These are phyloP conservation scores for Clarireedia sp. DNA, from an alignment of 2,329 filamentous ascomycete species.

Conservation along the genomic window DNA sequence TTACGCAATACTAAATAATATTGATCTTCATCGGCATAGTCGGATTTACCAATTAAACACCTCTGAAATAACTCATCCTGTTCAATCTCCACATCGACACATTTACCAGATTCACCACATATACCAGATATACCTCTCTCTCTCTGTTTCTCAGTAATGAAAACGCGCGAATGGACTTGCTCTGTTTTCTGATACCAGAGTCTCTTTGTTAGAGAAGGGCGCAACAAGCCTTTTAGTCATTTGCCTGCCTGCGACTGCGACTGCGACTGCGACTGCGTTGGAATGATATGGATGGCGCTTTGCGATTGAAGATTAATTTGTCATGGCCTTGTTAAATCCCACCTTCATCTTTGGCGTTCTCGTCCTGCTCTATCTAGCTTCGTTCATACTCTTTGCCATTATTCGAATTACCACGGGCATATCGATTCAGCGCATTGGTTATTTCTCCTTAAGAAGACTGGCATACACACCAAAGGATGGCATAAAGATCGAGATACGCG, in stretches of 20 bases:
- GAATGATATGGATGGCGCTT: slow-evolving; percentile 6
- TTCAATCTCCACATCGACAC: not conserved
- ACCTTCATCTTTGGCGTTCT: slow-evolving; percentile 82
- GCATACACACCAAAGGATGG: slow-evolving; percentile 87
- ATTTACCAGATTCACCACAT: too few relatives aligned
- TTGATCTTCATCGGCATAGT: not conserved
- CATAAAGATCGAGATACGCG: slow-evolving; percentile 79
- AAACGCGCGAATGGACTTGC: slow-evolving; percentile 3
- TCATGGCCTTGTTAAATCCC: slow-evolving; percentile 60
- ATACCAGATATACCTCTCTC: not conserved
- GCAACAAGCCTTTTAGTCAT: not conserved
- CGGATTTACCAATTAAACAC: slow-evolving; percentile 6
- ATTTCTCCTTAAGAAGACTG: slow-evolving; percentile 83
- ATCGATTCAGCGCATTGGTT: slow-evolving; percentile 92
- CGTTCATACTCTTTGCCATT: slow-evolving; percentile 89
- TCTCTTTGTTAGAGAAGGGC: slow-evolving; percentile 3
- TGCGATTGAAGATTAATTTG: slow-evolving; percentile 7
- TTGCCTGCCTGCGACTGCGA: not conserved
- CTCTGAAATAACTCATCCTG: slow-evolving; percentile 2
- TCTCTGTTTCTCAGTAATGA: slow-evolving; percentile 7
- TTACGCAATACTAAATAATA: not conserved
- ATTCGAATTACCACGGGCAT: slow-evolving; percentile 87
- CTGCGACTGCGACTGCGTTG: not conserved
- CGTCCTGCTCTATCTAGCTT: slow-evolving; percentile 79
- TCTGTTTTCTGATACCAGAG: slow-evolving; percentile 1